Percentiles rank a stretch among this genome's conserved stretches.
Evolutionary conservation across 768 basidiomycete genomes (phyloP).

Genomic region (Asterophora lycoperdoides): DNA sequence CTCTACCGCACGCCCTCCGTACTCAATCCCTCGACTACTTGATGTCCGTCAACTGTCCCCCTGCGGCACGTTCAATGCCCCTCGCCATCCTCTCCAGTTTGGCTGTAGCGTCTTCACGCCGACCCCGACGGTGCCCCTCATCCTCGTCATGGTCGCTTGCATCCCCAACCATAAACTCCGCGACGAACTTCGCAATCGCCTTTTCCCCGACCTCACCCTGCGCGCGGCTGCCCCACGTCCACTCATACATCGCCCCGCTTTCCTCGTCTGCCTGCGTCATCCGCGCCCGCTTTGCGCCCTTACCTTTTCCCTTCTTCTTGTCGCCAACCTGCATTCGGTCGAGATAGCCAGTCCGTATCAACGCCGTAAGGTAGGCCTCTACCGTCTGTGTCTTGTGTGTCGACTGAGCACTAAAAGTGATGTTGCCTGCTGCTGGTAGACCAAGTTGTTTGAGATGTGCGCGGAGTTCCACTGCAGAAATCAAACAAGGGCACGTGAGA

Average conservation of each 20-base stretch:
- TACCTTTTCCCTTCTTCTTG: slow-evolving; percentile 29
- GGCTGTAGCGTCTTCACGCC: slow-evolving; percentile 25
- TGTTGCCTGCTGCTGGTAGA: slow-evolving; percentile 41
- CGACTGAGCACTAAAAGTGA: slow-evolving; percentile 50
- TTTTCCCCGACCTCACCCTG: slow-evolving; percentile 81
- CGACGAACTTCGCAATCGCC: slow-evolving; percentile 69
- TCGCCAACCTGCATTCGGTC: slow-evolving; percentile 59
- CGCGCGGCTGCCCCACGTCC: slow-evolving; percentile 84
- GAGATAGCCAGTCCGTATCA: slow-evolving; percentile 73
- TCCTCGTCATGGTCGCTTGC: slow-evolving; percentile 34
- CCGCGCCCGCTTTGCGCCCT: slow-evolving; percentile 51
- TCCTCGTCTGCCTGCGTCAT: slow-evolving; percentile 38
- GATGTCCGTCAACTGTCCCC: slow-evolving; percentile 46
- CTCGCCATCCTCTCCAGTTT: slow-evolving; percentile 42
- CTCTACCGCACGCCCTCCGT: no score
- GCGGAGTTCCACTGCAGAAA: slow-evolving; percentile 62
- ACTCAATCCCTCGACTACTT: slow-evolving; percentile 15
- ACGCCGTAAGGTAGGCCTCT: slow-evolving; percentile 59
- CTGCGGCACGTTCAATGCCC: slow-evolving; percentile 62
- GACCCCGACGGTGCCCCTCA: slow-evolving; percentile 21
- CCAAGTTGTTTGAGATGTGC: slow-evolving; percentile 65
- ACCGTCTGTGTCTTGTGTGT: slow-evolving; percentile 51
- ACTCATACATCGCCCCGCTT: slow-evolving; percentile 51
- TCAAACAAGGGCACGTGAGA: neutral
- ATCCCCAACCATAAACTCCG: slow-evolving; percentile 68